phyloP scores from a whole-genome alignment of 2,329 filamentous ascomycete species.

The Phialophora chinensis region DNA sequence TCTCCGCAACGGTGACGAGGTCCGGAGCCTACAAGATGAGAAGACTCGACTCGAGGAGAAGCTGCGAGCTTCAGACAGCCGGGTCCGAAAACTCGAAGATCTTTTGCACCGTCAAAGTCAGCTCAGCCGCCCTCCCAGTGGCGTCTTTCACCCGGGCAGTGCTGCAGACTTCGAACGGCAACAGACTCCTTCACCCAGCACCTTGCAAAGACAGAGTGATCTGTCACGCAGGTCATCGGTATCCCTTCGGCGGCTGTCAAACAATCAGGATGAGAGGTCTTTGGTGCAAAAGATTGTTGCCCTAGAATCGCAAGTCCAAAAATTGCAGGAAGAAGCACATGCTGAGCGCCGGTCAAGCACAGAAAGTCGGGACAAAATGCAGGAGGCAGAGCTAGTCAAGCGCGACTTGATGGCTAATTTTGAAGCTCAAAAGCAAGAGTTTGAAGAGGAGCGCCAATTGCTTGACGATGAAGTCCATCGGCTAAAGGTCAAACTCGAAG shows the following conservation, averaged over 20 bases:
- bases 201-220: slow-evolving; percentile 46
- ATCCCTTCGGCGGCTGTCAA: slow-evolving; percentile 66
- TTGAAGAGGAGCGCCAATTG: slow-evolving; percentile 80
- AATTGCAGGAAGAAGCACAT: slow-evolving; percentile 73
- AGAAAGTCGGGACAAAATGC: slow-evolving; percentile 62
- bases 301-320: slow-evolving; percentile 78
- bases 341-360: slow-evolving; percentile 64
- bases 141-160: slow-evolving; percentile 54
- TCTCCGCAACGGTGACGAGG: slow-evolving; percentile 80
- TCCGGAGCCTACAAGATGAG: slow-evolving; percentile 78
- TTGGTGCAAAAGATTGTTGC: slow-evolving; percentile 66
- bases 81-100: slow-evolving; percentile 89
- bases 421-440: slow-evolving; percentile 88
- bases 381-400: slow-evolving; percentile 90
- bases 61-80: slow-evolving; percentile 82
- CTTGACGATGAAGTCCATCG: slow-evolving; percentile 80
- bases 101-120: slow-evolving; percentile 82
- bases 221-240: slow-evolving; percentile 65
- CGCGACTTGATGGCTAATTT: slow-evolving; percentile 93
- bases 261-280: slow-evolving; percentile 64
- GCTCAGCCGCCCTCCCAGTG: slow-evolving; percentile 59
- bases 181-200: slow-evolving; percentile 47
- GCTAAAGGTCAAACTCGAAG: slow-evolving; percentile 78
- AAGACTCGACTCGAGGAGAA: slow-evolving; percentile 76
- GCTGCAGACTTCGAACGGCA: slow-evolving; percentile 44